Base-by-base conservation (phyloP, 495 filamentous ascomycete species). In the Neurospora hispaniola region DNA sequence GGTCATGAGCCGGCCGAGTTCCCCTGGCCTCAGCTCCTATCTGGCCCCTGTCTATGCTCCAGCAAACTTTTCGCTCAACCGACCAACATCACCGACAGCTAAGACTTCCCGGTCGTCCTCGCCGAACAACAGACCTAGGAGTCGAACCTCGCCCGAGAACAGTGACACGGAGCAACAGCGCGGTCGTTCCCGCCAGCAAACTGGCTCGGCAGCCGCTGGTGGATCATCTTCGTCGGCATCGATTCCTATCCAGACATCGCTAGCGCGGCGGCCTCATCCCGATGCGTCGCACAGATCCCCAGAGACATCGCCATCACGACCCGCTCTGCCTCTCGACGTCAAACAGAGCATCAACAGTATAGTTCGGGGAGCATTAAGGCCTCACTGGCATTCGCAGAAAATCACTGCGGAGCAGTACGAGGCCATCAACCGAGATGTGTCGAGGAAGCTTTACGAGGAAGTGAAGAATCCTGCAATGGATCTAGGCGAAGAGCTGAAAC, bases 331-430 rank as follows among this genome's bases (percentile, higher is more conserved):
- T 0, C 84, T 89, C 20, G 88, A 90, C 59, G 89, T 91, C 71
- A 97, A 97, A 78, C 86, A 92, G 69, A 92, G 89, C 73, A 90
- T 97, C 68, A 93, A 91, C 78, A 89, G 87, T 72, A 91, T 97
- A 82, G 94, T 97, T 69, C 89, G 90, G 39, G 82, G 85, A 27
- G 92, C 90, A 0, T 84, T 97, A 27, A 91, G 91, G 71, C 92
- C 94, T 27, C 88, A 92, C 74, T 96, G 85, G 85, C 84, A 91
- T 74, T 88, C 88, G 14, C 89, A 89, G 71, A 83, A 88, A 62
- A 83, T 97, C 11, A 90, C 89, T 42, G 90, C 92, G 76, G 90
- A 96, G 48, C 91, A 97, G 79, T 98, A 93, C 82, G 94, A 90
- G 6, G 88, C 90, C 66, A 94, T 97, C 82, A 97, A 97, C 79